Base-by-base conservation (phyloP, 257 asterid genomes). In the Buddleja alternifolia region DNA sequence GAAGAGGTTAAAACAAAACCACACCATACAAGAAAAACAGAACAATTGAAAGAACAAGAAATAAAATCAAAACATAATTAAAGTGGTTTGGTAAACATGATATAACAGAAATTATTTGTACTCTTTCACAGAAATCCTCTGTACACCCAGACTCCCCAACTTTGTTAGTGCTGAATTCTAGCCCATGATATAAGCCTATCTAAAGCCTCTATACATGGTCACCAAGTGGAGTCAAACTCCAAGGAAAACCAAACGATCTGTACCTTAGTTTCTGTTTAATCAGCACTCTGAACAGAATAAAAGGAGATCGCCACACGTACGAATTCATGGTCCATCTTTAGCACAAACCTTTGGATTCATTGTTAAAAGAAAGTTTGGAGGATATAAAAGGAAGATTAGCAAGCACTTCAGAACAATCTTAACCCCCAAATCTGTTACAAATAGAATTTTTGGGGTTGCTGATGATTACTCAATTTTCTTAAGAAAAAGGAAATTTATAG, bases 181-280 rank as follows among this genome's bases (percentile, higher is more conserved):
- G 46, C 60, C 42, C 19, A 11, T 65, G 48, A 17, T 65, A 65
- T 17, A 65, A 48, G 12, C 59, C 46, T 25, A 46, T 10, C 46
- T 9, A 62, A 15, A 29, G 60, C 34, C n/a, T 12, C 36, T 9
- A 20, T 40, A 15, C 16, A 64, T 24, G 34, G 40, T 48, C 41
- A n/a, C 45, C 34, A 10, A 15, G 69, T 42, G 19, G 42, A 16
- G 60, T 48, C 32, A 34, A 37, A 39, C 62, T 20, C 60, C 4
- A 0, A 1, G 20, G 51, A 3, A 66, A 40, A 54, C 19, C 20
- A 25, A 23, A 68, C n/a, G 6, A 15, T 17, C 44, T 42, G 6
- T 6, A n/a, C 55, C 12, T 68, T 19, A 55, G 21, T 45, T 44
- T 21, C 15, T 41, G 37, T 51, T 44, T 52, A 23, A 52, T 37